Percentiles rank a stretch among this genome's conserved stretches.
These are phyloP conservation scores for Xylaria cubensis DNA, from an alignment of 495 filamentous ascomycete species.

Conservation along the genomic window DNA sequence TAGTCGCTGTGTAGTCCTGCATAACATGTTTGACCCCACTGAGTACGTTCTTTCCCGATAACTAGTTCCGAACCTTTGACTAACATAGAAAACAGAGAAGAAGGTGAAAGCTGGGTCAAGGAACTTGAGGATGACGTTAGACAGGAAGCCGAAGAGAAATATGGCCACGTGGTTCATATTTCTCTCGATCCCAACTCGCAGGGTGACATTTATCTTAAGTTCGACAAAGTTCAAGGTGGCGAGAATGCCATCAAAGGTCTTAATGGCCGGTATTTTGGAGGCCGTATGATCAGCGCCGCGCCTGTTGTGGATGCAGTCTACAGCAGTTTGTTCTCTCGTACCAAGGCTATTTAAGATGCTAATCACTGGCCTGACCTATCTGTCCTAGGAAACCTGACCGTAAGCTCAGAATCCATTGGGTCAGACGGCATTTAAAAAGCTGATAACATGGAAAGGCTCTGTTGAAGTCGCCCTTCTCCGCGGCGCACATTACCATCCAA, in stretches of 20 bases:
- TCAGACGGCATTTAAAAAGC: not conserved
- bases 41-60: slow-evolving; percentile 69
- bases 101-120: slow-evolving; percentile 87
- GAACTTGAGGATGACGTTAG: slow-evolving; percentile 94
- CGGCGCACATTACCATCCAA: slow-evolving; percentile 6
- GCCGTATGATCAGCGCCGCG: slow-evolving; percentile 85
- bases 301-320: slow-evolving; percentile 98
- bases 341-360: slow-evolving; percentile 71
- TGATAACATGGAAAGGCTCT: slow-evolving; percentile 9
- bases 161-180: slow-evolving; percentile 98
- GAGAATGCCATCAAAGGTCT: slow-evolving; percentile 97
- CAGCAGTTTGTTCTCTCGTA: slow-evolving; percentile 92
- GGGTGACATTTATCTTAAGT: slow-evolving; percentile 98
- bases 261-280: slow-evolving; percentile 95
- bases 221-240: slow-evolving; percentile 90
- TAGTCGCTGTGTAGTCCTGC: slow-evolving; percentile 90
- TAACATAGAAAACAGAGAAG: slow-evolving; percentile 71
- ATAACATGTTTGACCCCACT: slow-evolving; percentile 91
- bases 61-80: slow-evolving; percentile 27
- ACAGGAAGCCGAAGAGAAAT: slow-evolving; percentile 91
- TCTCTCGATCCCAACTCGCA: slow-evolving; percentile 89
- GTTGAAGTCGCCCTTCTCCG: slow-evolving; percentile 21
- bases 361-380: slow-evolving; percentile 52
- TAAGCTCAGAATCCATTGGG: slow-evolving; percentile 31
- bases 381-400: slow-evolving; percentile 47